Base-by-base conservation (phyloP, 2,329 filamentous ascomycete genomes). In the Colletotrichum gloeosporioides region DNA sequence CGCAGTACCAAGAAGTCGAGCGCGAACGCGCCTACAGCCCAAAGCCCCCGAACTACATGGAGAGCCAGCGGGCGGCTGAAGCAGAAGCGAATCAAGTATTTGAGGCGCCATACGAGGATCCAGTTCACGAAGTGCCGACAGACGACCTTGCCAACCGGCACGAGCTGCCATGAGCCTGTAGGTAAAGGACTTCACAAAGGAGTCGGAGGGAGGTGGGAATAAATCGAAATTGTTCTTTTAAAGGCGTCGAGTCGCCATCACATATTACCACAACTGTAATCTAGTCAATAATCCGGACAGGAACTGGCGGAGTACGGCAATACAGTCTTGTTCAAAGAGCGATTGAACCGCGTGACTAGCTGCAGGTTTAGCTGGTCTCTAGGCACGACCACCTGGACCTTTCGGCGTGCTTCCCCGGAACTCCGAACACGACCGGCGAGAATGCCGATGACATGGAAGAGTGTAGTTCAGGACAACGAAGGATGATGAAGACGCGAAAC, bases 1-100 rank as follows among this genome's bases (percentile, higher is more conserved):
- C 44, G 44, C 44, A 53, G n/a, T 53, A 53, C 3, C 44, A 53
- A 53, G 44, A 53, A 53, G 44, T 53, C 44, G 44, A 53, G 44
- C 44, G 44, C n/a, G 44, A 22, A 13, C 44, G 44, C 44, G 44
- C 44, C 1, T 53, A 53, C 2, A 53, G 44, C n/a, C 44, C 44
- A 22, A 53, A 53, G n/a, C 44, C 44, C n/a, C 44, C 44, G 44
- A 53, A 53, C n/a, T 53, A 53, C 44, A 22, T 53, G 44, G 44
- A 53, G 44, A 53, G 44, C 2, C 44, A 53, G 2, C 44, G 44
- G 3, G 44, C 44, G n/a, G 44, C 44, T 13, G 44, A 53, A 53
- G 44, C 44, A 53, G 44, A 53, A 53, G 44, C 44, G n/a, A 53
- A 53, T n/a, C 44, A 53, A 53, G 44, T 53, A 53, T 53, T 53